Evolutionary conservation across 169 alveolate genomes (phyloP).

Genomic region (Plasmodium cynomolgi): DNA sequence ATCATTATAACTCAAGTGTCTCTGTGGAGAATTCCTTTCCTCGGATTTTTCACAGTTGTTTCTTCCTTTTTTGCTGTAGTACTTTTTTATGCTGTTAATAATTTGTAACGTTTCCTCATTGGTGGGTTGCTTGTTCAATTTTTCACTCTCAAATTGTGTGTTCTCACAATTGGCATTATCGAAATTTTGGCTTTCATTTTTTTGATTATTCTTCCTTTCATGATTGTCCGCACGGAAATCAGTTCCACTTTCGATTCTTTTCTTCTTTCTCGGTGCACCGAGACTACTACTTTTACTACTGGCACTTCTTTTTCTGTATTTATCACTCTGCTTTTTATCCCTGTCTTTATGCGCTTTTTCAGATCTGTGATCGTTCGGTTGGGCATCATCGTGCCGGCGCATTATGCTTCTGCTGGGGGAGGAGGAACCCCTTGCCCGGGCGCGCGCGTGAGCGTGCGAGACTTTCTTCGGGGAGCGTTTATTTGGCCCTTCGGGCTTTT

Average conservation of each 20-base stretch:
- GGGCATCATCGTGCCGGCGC: not conserved
- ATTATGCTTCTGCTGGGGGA: not conserved
- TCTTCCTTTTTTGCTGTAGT: constrained; percentile 31
- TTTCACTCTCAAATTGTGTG: not conserved
- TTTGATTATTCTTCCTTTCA: not conserved
- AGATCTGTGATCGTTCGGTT: not conserved
- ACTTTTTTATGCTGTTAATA: constrained; percentile 45
- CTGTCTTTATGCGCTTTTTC: not conserved
- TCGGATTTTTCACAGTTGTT: not conserved
- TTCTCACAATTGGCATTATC: not conserved
- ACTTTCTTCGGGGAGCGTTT: not conserved
- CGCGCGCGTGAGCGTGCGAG: not conserved
- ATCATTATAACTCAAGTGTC: not conserved
- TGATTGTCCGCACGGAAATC: not conserved
- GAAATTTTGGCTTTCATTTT: not conserved
- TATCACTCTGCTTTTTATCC: not conserved
- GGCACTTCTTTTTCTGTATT: not conserved
- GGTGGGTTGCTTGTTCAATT: not conserved
- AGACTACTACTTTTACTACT: not conserved
- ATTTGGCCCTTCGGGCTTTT: not conserved
- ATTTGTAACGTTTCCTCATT: constrained; percentile 35
- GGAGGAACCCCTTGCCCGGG: not conserved
- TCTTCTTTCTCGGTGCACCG: not conserved
- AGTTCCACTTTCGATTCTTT: not conserved
- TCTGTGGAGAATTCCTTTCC: not conserved